Conservation (phyloP, 139 green algal species). For the Trebouxia sp. region DNA sequence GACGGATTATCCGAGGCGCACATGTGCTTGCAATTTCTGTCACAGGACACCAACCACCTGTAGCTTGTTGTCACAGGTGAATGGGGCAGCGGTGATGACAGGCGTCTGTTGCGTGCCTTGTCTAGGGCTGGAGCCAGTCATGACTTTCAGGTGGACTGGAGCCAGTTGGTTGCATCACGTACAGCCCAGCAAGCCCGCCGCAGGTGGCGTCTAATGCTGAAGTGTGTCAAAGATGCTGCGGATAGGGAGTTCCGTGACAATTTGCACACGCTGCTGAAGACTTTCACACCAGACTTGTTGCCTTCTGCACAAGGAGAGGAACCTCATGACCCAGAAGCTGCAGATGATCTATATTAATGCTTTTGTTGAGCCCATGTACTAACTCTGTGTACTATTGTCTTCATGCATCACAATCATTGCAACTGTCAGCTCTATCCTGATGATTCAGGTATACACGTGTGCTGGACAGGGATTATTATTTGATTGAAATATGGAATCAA, state of each 20-base stretch:
- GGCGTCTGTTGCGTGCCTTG: constrained; percentile 56
- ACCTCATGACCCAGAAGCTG: background rate
- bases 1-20: background rate
- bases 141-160: constrained; percentile 66
- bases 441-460: too few species aligned
- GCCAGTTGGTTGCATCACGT: constrained; percentile 50
- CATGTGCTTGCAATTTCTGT: background rate
- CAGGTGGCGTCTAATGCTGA: constrained; percentile 68
- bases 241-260: constrained; percentile 4
- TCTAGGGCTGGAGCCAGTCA: constrained; percentile 25
- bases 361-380: too few species aligned
- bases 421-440: too few species aligned
- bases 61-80: constrained; percentile 43
- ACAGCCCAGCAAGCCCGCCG: constrained; percentile 54
- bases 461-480: too few species aligned
- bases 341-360: background rate
- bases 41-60: too few species aligned
- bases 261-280: background rate
- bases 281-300: background rate
- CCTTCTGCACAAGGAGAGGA: background rate
- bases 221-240: constrained; percentile 21
- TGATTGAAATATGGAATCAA: too few species aligned
- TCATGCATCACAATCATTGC: too few species aligned
- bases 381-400: too few species aligned
- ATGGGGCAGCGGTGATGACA: constrained; percentile 73